Evolutionary conservation across 805 yeast species (phyloP), one percentile per base, ranked within the genome.

Genomic region (Candida sphagnicola): DNA sequence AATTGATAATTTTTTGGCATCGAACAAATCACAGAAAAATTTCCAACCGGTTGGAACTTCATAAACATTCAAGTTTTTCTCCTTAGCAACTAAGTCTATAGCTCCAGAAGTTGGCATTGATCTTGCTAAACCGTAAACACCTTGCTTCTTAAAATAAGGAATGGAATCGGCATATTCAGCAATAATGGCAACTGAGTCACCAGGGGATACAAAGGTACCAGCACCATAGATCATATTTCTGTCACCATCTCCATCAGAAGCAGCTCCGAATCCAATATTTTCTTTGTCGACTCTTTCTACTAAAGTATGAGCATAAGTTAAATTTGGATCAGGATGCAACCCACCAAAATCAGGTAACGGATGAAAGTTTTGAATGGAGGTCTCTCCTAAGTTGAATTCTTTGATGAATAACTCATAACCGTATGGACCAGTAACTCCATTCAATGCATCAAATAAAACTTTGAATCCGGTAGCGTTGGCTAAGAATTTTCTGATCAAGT

Each of bases 41-140:
- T 91, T 91, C 99, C 99, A 91, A 25, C 98, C 99, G 14, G 99
- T 91, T 39, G 99, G 99, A 4, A 93, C 98, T 65, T 93, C 99
- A 63, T 91, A 91, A 45, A 82, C 70, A 36, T 81, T 66, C 48
- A 91, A 66, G 23, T 83, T 83, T 62, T 87, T 80, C 42, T 72
- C 71, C 58, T 78, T 77, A 21, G 96, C 98, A 17, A 93, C 99
- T 41, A 84, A 73, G 54, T 91, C 99, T 52, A 91, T 75, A 24
- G 99, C 98, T 32, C 85, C 89, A 10, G 95, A 82, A 10, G 99
- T 91, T 42, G 99, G 99, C 96, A 91, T 91, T 8, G 96, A 86
- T 58, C 99, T 78, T 10, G 99, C 99, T 37, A 93, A 72, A 5
- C 99, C 99, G 53, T 85, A 74, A 31, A 90, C 84, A 35, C 98